Evolutionary conservation across 495 filamentous ascomycete genomes (phyloP), one percentile per base, ranked within the genome.

Genomic region (Apodospora peruviana): DNA sequence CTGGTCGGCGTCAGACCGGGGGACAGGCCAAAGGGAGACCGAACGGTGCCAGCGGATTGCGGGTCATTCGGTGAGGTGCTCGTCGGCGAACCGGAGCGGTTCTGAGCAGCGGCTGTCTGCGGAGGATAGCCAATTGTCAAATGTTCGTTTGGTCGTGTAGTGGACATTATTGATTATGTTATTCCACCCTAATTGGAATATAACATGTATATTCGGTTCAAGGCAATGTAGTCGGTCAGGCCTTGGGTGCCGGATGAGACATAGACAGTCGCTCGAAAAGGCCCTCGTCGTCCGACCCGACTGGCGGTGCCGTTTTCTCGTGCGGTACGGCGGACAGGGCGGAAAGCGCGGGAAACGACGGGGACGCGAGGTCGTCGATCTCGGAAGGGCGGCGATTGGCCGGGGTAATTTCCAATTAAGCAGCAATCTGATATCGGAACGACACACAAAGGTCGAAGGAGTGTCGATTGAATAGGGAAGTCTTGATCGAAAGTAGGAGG

Each of bases 91-190:
- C 83, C 86, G 36, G 93, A 95, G 55, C 85, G 83, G 47, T 85
- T 73, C 62, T 89, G 85, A 53, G 69, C 69, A 29, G 72, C 66
- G 57, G 72, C 66, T 42, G 76, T 68, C 50, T 79, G 83, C 66
- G 80, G 78, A 48, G 80, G 76, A 64, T 80, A 86, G 67, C 80
- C 86, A 76, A 81, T 81, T 71, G 67, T 84, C 77, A 80, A 79
- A 74, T 82, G 75, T 76, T 88, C 63, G 59, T 56, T 78, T 75
- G 88, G 79, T 84, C 88, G 80, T 86, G 84, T 81, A 68, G 86
- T 89, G 73, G 88, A 85, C 93, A 96, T 96, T 88, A 93, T 87
- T 75, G 71, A 86, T 87, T 87, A 87, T 74, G 51, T 67, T 69
- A 67, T 60, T 66, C 59, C 65, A 64, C 64, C 65, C 66, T 73